Conservation (phyloP, 345 rosid genomes). For the Excoecaria cochinchinensis region DNA sequence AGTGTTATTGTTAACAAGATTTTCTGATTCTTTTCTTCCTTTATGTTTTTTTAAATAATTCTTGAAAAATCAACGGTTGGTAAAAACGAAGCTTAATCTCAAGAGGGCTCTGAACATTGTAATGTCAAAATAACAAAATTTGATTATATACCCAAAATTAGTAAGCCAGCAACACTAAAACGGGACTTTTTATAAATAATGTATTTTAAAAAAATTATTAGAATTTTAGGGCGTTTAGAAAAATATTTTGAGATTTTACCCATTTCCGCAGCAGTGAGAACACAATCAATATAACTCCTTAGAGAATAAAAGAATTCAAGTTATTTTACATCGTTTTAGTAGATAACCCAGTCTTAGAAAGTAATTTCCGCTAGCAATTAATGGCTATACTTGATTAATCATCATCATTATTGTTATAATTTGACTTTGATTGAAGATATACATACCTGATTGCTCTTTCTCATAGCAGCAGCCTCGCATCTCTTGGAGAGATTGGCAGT, state of each 20-base stretch:
- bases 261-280: too few relatives aligned
- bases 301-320: too few relatives aligned
- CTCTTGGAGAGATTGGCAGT: slow-evolving; percentile 90
- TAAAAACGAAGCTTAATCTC: neutral
- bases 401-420: neutral
- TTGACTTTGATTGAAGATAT: neutral
- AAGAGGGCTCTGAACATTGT: neutral
- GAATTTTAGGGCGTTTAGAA: too few relatives aligned
- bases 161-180: neutral
- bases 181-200: too few relatives aligned
- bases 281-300: neutral
- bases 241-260: too few relatives aligned
- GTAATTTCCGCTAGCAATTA: neutral
- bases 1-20: neutral
- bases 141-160: neutral
- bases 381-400: neutral
- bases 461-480: slow-evolving; percentile 85
- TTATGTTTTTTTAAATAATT: neutral
- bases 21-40: neutral
- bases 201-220: too few relatives aligned
- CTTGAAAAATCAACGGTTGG: neutral
- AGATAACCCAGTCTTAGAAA: too few relatives aligned
- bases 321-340: too few relatives aligned
- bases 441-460: slow-evolving; percentile 67
- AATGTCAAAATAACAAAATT: neutral